Conservation (phyloP, 2,329 filamentous ascomycete genomes). For the Hypoxylon sp. region DNA sequence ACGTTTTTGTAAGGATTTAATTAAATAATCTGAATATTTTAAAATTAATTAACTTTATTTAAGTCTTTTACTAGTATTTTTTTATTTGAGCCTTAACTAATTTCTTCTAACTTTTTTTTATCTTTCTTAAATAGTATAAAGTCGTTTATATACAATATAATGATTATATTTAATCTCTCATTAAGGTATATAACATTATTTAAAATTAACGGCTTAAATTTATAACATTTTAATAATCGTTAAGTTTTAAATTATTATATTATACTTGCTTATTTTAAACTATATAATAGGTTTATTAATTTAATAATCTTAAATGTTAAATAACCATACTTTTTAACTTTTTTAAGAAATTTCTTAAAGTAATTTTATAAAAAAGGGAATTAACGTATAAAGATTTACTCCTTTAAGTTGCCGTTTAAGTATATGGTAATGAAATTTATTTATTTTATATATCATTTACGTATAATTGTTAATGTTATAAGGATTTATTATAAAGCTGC, state of each 20-base stretch:
- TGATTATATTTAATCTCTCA: neutral
- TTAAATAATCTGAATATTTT: neutral
- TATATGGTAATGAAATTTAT: neutral
- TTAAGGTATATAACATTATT: neutral
- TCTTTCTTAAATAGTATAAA: neutral
- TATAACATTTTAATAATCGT: neutral
- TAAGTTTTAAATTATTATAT: neutral
- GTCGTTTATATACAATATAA: neutral
- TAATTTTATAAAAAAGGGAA: neutral
- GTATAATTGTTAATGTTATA: neutral
- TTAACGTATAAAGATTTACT: neutral
- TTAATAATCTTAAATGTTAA: neutral
- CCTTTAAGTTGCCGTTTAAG: too few species aligned
- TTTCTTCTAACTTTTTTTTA: neutral
- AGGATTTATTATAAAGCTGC: neutral
- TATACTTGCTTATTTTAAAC: neutral
- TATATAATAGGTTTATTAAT: neutral
- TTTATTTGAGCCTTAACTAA: neutral
- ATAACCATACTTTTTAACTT: neutral
- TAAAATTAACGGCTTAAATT: neutral
- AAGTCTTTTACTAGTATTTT: neutral
- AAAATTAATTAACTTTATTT: neutral
- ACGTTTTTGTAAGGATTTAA: neutral
- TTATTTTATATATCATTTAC: neutral
- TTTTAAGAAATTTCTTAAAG: neutral